phyloP scores from a whole-genome alignment of 2,329 filamentous ascomycete species.

The Clarireedia hainanense region DNA sequence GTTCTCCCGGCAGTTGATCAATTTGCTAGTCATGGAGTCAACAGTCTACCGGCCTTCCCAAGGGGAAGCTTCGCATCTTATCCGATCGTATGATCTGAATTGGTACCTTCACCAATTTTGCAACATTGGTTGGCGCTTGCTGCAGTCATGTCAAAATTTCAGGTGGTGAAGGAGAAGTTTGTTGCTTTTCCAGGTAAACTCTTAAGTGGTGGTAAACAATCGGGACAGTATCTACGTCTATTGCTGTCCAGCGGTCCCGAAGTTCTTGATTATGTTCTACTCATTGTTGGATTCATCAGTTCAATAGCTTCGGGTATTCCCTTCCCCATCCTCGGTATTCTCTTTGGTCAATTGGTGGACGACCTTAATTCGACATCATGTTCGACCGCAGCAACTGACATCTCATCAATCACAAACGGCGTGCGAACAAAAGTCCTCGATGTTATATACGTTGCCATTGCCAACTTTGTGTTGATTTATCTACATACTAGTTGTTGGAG shows the following conservation, averaged over 20 bases:
- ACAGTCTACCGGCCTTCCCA: background rate
- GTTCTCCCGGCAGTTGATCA: background rate
- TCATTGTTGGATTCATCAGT: background rate
- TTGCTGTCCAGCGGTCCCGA: background rate
- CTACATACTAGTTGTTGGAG: constrained; percentile 53
- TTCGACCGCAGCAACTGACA: background rate
- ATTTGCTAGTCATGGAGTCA: background rate
- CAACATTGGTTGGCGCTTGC: background rate
- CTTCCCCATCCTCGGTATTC: constrained; percentile 56
- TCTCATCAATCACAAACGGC: constrained; percentile 1
- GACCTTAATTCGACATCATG: constrained; percentile 47
- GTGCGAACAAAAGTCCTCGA: constrained; percentile 43
- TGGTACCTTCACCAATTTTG: background rate
- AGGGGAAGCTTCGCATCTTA: background rate
- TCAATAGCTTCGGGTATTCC: constrained; percentile 49
- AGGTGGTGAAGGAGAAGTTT: background rate
- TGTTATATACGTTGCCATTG: constrained; percentile 57
- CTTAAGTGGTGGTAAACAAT: background rate
- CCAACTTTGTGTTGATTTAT: constrained; percentile 56
- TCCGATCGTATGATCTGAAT: background rate
- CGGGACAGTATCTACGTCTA: constrained; percentile 1
- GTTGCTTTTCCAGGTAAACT: background rate
- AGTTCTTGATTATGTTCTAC: background rate
- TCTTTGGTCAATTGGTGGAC: constrained; percentile 58
- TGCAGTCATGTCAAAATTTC: constrained; percentile 4